These are phyloP conservation scores for Dendrobium nobile DNA, from an alignment of 106 monocot species.

Conservation along the genomic window DNA sequence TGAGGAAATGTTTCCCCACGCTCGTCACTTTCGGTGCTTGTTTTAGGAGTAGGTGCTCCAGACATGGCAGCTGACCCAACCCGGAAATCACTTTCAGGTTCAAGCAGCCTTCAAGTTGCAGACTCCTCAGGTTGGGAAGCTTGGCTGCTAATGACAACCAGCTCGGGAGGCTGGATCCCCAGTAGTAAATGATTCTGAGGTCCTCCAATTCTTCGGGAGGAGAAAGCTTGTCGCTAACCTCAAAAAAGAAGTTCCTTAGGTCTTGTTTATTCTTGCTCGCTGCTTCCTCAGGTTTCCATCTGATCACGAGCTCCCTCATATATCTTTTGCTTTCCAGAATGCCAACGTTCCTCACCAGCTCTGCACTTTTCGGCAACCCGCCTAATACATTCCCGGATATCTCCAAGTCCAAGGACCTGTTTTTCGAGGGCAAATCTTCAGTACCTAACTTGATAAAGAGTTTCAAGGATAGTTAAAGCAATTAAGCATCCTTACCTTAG, in stretches of 20 bases:
- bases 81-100: neutral
- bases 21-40: neutral
- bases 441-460: neutral
- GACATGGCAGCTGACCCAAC: neutral
- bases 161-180: neutral
- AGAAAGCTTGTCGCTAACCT: neutral
- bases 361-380: neutral
- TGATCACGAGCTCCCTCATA: neutral
- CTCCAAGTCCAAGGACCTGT: neutral
- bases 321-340: neutral
- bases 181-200: neutral
- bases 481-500: neutral
- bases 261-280: neutral
- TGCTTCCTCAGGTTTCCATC: neutral
- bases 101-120: neutral
- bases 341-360: neutral
- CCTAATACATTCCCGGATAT: neutral
- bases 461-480: neutral
- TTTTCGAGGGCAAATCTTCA: neutral
- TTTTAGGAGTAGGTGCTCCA: neutral
- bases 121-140: neutral
- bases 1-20: neutral
- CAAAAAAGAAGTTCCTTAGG: neutral
- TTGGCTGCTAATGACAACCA: neutral
- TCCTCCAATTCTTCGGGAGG: neutral